Percentiles rank a stretch among this genome's conserved stretches.
Evolutionary conservation across 306 rosid genomes (phyloP).

Genomic region (Coriaria nepalensis): DNA sequence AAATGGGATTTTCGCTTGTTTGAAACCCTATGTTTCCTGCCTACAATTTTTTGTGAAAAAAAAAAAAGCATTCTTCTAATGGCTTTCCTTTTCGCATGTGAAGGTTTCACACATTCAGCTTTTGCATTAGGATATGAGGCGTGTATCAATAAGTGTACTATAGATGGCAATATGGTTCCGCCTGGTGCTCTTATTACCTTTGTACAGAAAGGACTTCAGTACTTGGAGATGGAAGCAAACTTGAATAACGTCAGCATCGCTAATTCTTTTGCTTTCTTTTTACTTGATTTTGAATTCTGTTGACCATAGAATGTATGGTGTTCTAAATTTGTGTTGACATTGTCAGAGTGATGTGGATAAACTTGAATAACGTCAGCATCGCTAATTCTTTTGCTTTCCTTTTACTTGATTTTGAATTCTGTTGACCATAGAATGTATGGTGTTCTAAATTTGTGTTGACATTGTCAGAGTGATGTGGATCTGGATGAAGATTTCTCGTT

Average conservation of each 20-base stretch:
- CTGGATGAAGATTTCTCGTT: slow-evolving; percentile 92
- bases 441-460: slow-evolving; percentile 55
- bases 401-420: slow-evolving; percentile 11
- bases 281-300: slow-evolving; percentile 12
- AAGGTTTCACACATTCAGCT: slow-evolving; percentile 92
- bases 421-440: slow-evolving; percentile 26
- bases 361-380: slow-evolving; percentile 85
- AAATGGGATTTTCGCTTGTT: no score
- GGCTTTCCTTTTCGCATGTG: not conserved
- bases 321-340: slow-evolving; percentile 50
- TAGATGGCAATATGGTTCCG: slow-evolving; percentile 86
- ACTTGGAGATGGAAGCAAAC: slow-evolving; percentile 98
- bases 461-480: slow-evolving; percentile 86
- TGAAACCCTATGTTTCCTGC: no score
- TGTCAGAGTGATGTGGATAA: slow-evolving; percentile 99
- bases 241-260: slow-evolving; percentile 76
- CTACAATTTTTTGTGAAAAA: no score
- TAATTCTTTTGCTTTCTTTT: slow-evolving; percentile 14
- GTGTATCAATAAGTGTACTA: slow-evolving; percentile 65
- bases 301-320: slow-evolving; percentile 31
- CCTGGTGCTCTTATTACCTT: slow-evolving; percentile 74
- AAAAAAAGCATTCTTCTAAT: not conserved
- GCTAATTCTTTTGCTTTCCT: slow-evolving; percentile 14
- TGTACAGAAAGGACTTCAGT: slow-evolving; percentile 92
- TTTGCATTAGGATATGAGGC: slow-evolving; percentile 94